Evolutionary conservation across 2,329 filamentous ascomycete genomes (phyloP).

Genomic region (Stemphylium beticola): DNA sequence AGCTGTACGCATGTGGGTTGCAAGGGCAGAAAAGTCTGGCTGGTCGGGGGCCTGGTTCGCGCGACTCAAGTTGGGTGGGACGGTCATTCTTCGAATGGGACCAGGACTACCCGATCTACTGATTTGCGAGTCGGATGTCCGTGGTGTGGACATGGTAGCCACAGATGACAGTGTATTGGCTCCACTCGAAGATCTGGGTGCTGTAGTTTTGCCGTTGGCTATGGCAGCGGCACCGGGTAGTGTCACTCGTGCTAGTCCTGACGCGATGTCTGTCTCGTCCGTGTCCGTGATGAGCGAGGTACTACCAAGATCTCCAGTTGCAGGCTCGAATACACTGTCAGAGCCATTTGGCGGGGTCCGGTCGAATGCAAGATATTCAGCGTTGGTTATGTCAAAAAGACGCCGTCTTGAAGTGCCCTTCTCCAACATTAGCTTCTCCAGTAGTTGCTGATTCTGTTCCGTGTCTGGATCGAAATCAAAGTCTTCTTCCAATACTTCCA

Average conservation of each 20-base stretch:
- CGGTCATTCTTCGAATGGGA: constrained; percentile 65
- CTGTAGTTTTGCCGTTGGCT: constrained; percentile 32
- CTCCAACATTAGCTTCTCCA: constrained; percentile 69
- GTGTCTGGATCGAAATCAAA: constrained; percentile 82
- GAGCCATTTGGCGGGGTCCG: constrained; percentile 53
- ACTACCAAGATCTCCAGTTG: constrained; percentile 76
- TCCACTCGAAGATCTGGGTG: constrained; percentile 66
- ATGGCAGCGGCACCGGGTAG: constrained; percentile 29
- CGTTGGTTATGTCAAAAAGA: constrained; percentile 65
- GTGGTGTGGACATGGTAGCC: constrained; percentile 68
- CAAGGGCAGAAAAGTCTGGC: constrained; percentile 80
- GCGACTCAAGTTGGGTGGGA: constrained; percentile 57
- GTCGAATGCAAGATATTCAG: constrained; percentile 58
- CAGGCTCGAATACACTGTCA: constrained; percentile 86
- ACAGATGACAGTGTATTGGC: constrained; percentile 65
- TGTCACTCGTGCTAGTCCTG: constrained; percentile 39
- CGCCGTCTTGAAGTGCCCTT: constrained; percentile 63
- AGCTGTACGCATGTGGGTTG: constrained; percentile 85
- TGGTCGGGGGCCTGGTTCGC: constrained; percentile 66
- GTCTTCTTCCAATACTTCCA: constrained; percentile 80
- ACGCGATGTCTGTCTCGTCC: constrained; percentile 52
- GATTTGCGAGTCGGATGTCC: constrained; percentile 71
- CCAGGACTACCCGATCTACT: constrained; percentile 73
- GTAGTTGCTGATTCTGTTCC: constrained; percentile 72
- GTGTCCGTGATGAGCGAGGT: constrained; percentile 70